A percentile compares a stretch with the other conserved stretches of the same genome.
phyloP scores from a whole-genome alignment of 2,329 filamentous ascomycete genomes.

The Akanthomyces muscarius region DNA sequence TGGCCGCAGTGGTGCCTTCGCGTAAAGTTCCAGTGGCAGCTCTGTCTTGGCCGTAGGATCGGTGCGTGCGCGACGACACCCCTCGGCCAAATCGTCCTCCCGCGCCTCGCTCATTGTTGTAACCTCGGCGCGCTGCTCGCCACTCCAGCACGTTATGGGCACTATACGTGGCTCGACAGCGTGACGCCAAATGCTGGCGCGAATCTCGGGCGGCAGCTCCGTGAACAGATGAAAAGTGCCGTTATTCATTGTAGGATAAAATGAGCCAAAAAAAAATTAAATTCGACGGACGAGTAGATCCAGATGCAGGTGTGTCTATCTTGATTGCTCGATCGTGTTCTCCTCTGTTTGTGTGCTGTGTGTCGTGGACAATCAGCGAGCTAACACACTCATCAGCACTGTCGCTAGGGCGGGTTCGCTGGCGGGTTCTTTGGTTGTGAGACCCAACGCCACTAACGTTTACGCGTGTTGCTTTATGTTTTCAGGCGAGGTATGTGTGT shows the following conservation, averaged over 20 bases:
- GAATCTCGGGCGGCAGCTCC: constrained; percentile 5
- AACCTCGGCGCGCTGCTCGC: not conserved
- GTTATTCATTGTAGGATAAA: not conserved
- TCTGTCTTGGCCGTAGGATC: not conserved
- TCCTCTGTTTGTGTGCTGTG: too few relatives aligned
- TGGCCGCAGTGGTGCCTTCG: not conserved
- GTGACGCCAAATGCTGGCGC: not conserved
- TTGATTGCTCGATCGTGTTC: too few relatives aligned
- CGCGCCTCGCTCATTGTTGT: too few relatives aligned
- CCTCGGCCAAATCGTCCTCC: not conserved
- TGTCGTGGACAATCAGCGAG: too few relatives aligned
- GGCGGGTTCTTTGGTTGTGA: too few relatives aligned
- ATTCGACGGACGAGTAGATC: not conserved
- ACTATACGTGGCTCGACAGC: not conserved
- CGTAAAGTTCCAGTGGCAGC: not conserved
- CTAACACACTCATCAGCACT: too few relatives aligned
- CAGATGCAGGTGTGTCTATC: too few relatives aligned
- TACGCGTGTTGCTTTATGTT: too few relatives aligned
- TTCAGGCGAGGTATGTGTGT: too few relatives aligned
- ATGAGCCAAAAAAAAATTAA: not conserved
- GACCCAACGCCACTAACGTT: too few relatives aligned
- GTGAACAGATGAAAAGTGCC: not conserved
- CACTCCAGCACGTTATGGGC: constrained; percentile 1
- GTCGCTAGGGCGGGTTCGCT: too few relatives aligned
- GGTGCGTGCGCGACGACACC: not conserved